Evolutionary conservation across 176 grass and related monocot species (phyloP), one percentile per base, ranked within the genome.

Genomic region (Ampelocalamus luodianensis): DNA sequence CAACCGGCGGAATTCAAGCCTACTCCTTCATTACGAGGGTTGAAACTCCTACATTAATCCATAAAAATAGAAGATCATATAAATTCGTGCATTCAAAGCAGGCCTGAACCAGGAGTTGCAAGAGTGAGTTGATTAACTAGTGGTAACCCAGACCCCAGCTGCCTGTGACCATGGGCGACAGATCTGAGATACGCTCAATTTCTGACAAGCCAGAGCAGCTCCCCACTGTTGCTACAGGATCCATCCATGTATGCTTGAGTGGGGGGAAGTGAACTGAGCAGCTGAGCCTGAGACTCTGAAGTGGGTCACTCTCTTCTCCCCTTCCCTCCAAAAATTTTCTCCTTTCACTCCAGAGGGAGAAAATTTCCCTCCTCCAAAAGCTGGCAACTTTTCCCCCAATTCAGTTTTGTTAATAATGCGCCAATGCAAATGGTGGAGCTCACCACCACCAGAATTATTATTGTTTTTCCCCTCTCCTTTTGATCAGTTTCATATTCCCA

Each of bases 371-470:
- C 70, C 71, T 65, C 77, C 51, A 84, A 91, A 87, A 91, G 80
- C 79, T 62, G 80, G 7, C 54, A 5, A n/a, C 89, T 90, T 90
- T 90, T 44, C 37, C 78, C 39, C 79, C 53, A 40, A 68, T 87
- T 90, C 84, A 90, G 76, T 90, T 77, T 72, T 72, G 65, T 37
- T 73, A 86, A 78, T 82, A 60, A 83, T 79, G 84, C 66, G 50
- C 46, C 56, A 32, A 68, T 49, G 89, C 89, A 74, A 84, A 87
- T 91, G 85, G 89, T 87, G 89, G 89, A 91, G 89, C 89, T 87
- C 89, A 76, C 85, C 89, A 91, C 85, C 71, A 79, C 42, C 50
- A 38, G 75, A 13, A 45, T 83, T 39, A 63, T 74, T 85, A 82
- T 85, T 82, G 50, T 77, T 86, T 90, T 62, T 38, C 27, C 9